These are phyloP conservation scores for Thymus mandschuricus DNA, from an alignment of 257 asterid genomes.

Conservation along the genomic window DNA sequence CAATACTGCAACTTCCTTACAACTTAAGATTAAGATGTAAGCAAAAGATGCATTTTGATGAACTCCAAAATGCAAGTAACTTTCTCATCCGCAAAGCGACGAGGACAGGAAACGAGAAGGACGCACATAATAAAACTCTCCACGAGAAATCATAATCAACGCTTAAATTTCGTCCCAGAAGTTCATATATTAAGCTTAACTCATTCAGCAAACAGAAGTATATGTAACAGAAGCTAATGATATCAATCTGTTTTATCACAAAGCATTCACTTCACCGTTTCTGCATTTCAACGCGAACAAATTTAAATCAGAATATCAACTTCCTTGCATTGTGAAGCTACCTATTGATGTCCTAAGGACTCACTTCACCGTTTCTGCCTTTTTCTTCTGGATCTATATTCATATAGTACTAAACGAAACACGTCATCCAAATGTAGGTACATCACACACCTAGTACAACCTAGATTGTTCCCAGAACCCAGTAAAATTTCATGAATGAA, in stretches of 20 bases:
- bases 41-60: neutral
- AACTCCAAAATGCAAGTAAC: neutral
- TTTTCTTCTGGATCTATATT: neutral
- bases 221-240: neutral
- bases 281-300: too few relatives aligned
- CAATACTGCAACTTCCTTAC: neutral
- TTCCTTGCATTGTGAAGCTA: too few relatives aligned
- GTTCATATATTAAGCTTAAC: neutral
- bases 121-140: too few relatives aligned
- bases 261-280: neutral
- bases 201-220: neutral
- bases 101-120: too few relatives aligned
- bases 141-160: too few relatives aligned
- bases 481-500: neutral
- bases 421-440: conserved; percentile 2
- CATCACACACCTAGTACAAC: neutral
- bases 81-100: neutral
- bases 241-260: too few relatives aligned
- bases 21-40: neutral
- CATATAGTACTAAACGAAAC: conserved; percentile 5
- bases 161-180: neutral
- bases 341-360: too few relatives aligned
- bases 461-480: neutral
- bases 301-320: too few relatives aligned
- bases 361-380: neutral